These are phyloP conservation scores for Oidiodendron maius DNA, from an alignment of 495 filamentous ascomycete genomes.

Conservation along the genomic window DNA sequence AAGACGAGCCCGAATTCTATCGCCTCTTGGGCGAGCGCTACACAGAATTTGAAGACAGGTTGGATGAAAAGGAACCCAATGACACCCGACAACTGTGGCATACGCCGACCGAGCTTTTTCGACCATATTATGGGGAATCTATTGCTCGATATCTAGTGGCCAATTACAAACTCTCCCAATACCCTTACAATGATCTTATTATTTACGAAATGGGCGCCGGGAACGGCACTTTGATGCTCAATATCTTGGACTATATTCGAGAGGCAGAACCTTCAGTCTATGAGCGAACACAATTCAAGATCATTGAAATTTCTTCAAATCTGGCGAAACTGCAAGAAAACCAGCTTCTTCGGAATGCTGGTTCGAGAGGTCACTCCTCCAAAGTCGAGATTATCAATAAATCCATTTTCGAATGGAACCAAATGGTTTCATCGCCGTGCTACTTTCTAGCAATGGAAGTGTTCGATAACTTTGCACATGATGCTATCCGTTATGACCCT, in stretches of 20 bases:
- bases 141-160: conserved; percentile 89
- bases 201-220: conserved; percentile 99
- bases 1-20: conserved; percentile 81
- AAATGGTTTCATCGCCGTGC: conserved; percentile 79
- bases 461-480: conserved; percentile 97
- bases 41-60: conserved; percentile 78
- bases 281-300: conserved; percentile 83
- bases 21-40: conserved; percentile 70
- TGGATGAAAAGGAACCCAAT: conserved; percentile 64
- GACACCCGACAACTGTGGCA: conserved; percentile 93
- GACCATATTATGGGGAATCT: conserved; percentile 93
- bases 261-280: conserved; percentile 87
- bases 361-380: conserved; percentile 64
- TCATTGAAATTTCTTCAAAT: conserved; percentile 86
- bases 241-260: conserved; percentile 95
- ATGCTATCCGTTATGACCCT: conserved; percentile 81
- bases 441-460: conserved; percentile 99
- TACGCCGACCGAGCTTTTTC: conserved; percentile 94
- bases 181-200: conserved; percentile 93
- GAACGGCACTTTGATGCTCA: conserved; percentile 96
- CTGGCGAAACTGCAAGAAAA: conserved; percentile 73
- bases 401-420: conserved; percentile 91
- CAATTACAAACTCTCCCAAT: conserved; percentile 91
- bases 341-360: conserved; percentile 57
- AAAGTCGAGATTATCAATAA: conserved; percentile 92